Evolutionary conservation across 805 yeast genomes (phyloP).

Genomic region (Lipomyces yamanashiensis): DNA sequence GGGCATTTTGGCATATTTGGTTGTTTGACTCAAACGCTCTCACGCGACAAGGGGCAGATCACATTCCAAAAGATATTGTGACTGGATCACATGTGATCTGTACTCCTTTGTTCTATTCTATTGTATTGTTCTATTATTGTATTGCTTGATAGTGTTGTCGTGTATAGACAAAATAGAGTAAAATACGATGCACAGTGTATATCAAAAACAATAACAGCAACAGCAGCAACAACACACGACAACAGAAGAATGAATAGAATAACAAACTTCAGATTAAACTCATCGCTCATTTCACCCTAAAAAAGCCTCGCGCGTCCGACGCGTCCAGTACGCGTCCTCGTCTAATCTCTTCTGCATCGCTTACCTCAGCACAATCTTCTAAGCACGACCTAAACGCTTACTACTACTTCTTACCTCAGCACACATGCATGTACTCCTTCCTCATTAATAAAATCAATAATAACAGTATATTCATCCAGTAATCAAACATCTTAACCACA

Average conservation of each 20-base stretch:
- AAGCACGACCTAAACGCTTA: no score
- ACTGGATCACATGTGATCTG: background rate
- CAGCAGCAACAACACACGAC: no score
- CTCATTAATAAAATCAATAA: background rate
- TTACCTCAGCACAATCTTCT: background rate
- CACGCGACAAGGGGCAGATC: slow-evolving; percentile 11
- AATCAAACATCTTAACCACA: background rate
- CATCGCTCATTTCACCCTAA: background rate
- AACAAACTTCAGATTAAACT: no score
- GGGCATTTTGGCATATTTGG: background rate
- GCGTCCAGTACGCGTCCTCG: slow-evolving; percentile 1
- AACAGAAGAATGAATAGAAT: no score
- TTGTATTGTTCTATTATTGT: background rate
- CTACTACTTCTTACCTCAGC: no score
- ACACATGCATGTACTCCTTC: no score
- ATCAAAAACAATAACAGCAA: no score
- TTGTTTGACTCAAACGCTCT: background rate
- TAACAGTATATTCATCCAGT: background rate
- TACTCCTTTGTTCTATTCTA: background rate
- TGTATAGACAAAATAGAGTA: no score
- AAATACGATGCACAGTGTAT: no score
- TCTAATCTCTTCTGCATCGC: background rate
- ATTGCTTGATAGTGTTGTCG: background rate
- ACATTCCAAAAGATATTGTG: slow-evolving; percentile 12
- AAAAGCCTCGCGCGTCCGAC: background rate